Base-by-base conservation (phyloP, 2,329 filamentous ascomycete genomes). In the Bipolaris victoriae region DNA sequence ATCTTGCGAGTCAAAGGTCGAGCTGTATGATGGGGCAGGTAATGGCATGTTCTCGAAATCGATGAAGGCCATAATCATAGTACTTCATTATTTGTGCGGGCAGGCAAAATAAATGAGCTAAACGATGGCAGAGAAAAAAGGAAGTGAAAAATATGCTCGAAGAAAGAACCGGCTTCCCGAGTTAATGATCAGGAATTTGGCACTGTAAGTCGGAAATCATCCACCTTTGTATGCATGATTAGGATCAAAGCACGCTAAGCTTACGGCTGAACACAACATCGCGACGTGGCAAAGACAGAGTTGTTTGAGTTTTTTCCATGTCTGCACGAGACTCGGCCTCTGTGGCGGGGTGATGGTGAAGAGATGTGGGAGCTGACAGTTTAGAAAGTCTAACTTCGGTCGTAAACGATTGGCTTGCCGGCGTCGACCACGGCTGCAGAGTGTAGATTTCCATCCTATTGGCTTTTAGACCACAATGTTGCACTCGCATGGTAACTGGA, bases 11-110 rank as follows among this genome's bases (percentile, higher is more conserved):
- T 58, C 26, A 37, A 64, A 61, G 20, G 62, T 62, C 11, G 65
- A 66, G 10, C 49, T 58, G 55, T 71, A 71, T n/a, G 63, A 58
- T 41, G 68, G 68, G 31, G 67, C 61, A 33, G 68, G 67, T 7
- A 66, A 70, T 7, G 24, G 45, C n/a, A 52, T 31, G 24, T 49
- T 22, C n/a, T 54, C 55, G 43, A 45, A 39, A 13, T 62, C 53
- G 24, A 57, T 50, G 7, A 57, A 62, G 29, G 58, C 44, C 16
- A 69, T 65, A 51, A 69, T 59, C 62, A 64, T 7, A 41, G 46
- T 46, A 52, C 49, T 55, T 58, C 57, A 24, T 49, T 60, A 20
- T 58, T 53, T 40, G 24, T 31, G 5, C 13, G 16, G 39, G 43
- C 16, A 11, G n/a, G 3, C 7, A 9, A 31, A 31, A n/a, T 7